Evolutionary conservation across 805 yeast genomes (phyloP).

Genomic region (Hanseniaspora clermontiae): DNA sequence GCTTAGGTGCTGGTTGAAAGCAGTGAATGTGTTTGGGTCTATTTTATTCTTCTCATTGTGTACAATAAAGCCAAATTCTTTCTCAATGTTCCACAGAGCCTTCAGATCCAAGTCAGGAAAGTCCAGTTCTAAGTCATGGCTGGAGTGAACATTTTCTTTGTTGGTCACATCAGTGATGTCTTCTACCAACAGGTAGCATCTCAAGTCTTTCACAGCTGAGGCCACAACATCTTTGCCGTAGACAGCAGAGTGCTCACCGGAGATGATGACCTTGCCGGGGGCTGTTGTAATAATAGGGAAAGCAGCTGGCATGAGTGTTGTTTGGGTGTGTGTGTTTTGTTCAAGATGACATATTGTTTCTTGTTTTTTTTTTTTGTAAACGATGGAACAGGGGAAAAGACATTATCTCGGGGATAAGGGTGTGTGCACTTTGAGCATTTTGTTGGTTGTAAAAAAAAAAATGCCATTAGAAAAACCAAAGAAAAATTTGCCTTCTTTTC

Average conservation of each 20-base stretch:
- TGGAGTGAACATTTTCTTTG: constrained; percentile 27
- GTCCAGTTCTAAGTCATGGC: constrained; percentile 42
- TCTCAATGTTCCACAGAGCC: constrained; percentile 42
- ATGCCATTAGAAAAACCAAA: background rate
- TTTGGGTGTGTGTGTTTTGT: background rate
- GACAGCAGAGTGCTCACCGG: constrained; percentile 96
- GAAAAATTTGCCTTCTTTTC: background rate
- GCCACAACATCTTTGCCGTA: constrained; percentile 90
- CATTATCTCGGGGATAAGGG: background rate
- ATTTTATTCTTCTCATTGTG: background rate
- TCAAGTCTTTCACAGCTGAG: constrained; percentile 67
- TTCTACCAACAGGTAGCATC: constrained; percentile 66
- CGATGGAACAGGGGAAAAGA: background rate
- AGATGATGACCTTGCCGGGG: constrained; percentile 90
- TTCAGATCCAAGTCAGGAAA: constrained; percentile 72
- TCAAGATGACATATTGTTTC: background rate
- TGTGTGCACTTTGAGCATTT: background rate
- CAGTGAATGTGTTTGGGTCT: constrained; percentile 36
- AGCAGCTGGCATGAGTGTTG: background rate
- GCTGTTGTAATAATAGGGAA: constrained; percentile 70
- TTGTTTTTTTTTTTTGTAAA: background rate
- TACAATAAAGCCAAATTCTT: background rate
- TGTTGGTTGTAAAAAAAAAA: background rate
- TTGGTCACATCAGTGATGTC: constrained; percentile 18
- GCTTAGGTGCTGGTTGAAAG: constrained; percentile 17